Evolutionary conservation across 2,329 filamentous ascomycete species (phyloP).

Genomic region (Fusarium sp.): DNA sequence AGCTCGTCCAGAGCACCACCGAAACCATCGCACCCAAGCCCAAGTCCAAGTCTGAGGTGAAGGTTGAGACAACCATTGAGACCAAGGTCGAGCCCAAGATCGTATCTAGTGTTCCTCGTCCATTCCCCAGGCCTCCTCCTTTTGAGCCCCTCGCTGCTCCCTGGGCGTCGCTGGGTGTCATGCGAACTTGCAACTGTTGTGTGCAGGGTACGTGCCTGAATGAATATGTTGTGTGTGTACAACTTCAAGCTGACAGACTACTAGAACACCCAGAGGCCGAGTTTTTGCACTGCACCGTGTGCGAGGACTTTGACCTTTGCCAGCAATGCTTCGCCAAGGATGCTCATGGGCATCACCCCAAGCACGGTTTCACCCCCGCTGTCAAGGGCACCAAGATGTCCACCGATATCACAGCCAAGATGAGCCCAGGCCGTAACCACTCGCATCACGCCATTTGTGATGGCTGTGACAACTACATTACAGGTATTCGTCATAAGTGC

Average conservation of each 20-base stretch:
- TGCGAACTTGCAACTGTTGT: slow-evolving; percentile 79
- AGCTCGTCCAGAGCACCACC: slow-evolving; percentile 86
- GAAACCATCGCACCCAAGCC: slow-evolving; percentile 79
- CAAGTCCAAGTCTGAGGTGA: slow-evolving; percentile 42
- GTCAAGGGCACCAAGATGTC: slow-evolving; percentile 73
- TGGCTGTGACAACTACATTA: slow-evolving; percentile 89
- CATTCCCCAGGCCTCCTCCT: neutral
- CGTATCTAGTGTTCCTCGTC: slow-evolving; percentile 29
- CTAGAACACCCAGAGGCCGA: slow-evolving; percentile 78
- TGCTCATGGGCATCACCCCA: slow-evolving; percentile 91
- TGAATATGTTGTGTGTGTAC: neutral
- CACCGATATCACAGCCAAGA: slow-evolving; percentile 72
- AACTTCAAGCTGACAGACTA: slow-evolving; percentile 24
- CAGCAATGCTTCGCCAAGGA: slow-evolving; percentile 80
- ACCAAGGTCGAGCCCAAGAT: slow-evolving; percentile 33
- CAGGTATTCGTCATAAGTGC: slow-evolving; percentile 95
- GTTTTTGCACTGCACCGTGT: slow-evolving; percentile 87
- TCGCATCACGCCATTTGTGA: slow-evolving; percentile 93
- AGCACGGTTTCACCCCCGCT: slow-evolving; percentile 81
- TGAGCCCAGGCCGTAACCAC: slow-evolving; percentile 83
- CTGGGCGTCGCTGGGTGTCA: slow-evolving; percentile 48
- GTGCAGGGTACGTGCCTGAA: slow-evolving; percentile 57
- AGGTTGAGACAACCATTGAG: slow-evolving; percentile 43
- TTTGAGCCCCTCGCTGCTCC: slow-evolving; percentile 41
- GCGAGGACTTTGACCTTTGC: slow-evolving; percentile 95